Base-by-base conservation (phyloP, 805 yeast species). In the Candida tibetensis region DNA sequence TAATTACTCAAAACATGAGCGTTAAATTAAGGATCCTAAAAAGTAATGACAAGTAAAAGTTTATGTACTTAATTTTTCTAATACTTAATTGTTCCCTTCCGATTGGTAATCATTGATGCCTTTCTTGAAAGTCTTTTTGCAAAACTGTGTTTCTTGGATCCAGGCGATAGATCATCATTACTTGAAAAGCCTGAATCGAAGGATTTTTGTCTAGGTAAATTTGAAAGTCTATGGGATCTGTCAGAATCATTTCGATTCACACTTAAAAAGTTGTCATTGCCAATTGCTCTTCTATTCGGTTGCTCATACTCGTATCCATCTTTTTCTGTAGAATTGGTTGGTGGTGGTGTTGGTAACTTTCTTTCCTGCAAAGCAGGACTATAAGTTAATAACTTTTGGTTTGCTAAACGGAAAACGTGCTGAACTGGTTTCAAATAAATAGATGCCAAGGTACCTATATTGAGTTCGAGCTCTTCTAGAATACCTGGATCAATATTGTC, bases 351-450 rank as follows among this genome's bases (percentile, higher is more conserved):
- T 16, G 35, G 39, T 16, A 30, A 36, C 4, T 43, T 35, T 34
- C 60, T 47, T 17, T 44, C 47, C 41, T 64, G 69, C 16, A 69
- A 52, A 6, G 71, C 69, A 3, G 73, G 71, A 16, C 85, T 79
- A 5, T 55, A 47, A 0, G 76, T 67, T 27, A 86, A 59, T 15
- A 48, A 46, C 44, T 69, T 81, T 1, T 72, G 60, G 44, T 75
- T 81, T 2, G 85, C 71, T 23, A 75, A 57, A 29, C 95, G 67
- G 68, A 89, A 89, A 2, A 89, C 88, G 49, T 77, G 85, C n/a
- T 75, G 74, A 6, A 86, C 82, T 0, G 96, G 95, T 48, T 88
- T 85, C 50, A 90, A 64, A 53, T 89, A 91, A 10, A 90, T 78
- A 0, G 95, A 82, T 0, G 95, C 90, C 37, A 91, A 63, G 0